Conservation (phyloP, 352 stramenopile species). For the Plasmopara muralis region DNA sequence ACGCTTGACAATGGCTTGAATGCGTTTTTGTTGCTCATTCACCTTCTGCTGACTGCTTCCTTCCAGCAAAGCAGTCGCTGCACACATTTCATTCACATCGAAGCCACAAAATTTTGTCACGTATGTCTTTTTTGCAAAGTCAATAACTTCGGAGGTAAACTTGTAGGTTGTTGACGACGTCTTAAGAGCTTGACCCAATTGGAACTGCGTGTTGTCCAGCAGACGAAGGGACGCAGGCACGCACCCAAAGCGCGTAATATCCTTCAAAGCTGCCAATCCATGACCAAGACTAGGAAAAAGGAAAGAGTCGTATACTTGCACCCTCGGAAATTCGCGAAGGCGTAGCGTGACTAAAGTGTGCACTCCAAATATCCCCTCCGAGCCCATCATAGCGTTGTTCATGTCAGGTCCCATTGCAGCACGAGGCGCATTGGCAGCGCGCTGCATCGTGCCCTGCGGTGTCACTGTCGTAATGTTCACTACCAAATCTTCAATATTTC, state of each 20-base stretch:
- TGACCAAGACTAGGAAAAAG: slow-evolving; percentile 82
- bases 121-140: slow-evolving; percentile 82
- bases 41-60: slow-evolving; percentile 44
- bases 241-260: slow-evolving; percentile 57
- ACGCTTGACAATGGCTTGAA: slow-evolving; percentile 59
- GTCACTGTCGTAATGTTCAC: slow-evolving; percentile 79
- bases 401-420: slow-evolving; percentile 88
- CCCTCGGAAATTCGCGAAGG: slow-evolving; percentile 73
- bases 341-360: slow-evolving; percentile 91
- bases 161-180: slow-evolving; percentile 34
- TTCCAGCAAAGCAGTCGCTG: slow-evolving; percentile 85
- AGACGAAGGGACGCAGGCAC: slow-evolving; percentile 86
- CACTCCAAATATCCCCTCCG: slow-evolving; percentile 93
- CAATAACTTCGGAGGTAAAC: slow-evolving; percentile 45
- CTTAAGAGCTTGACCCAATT: slow-evolving; percentile 89
- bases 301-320: slow-evolving; percentile 87
- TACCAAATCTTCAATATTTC: slow-evolving; percentile 93
- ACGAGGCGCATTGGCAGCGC: slow-evolving; percentile 49
- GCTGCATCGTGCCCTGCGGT: slow-evolving; percentile 48
- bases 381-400: slow-evolving; percentile 81
- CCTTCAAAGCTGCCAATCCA: slow-evolving; percentile 74
- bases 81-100: slow-evolving; percentile 72
- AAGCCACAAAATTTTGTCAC: slow-evolving; percentile 73
- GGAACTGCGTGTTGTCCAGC: slow-evolving; percentile 94
- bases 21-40: slow-evolving; percentile 38